Conservation (phyloP, 1,139 yeast genomes). For the Kodamaea alishanica region DNA sequence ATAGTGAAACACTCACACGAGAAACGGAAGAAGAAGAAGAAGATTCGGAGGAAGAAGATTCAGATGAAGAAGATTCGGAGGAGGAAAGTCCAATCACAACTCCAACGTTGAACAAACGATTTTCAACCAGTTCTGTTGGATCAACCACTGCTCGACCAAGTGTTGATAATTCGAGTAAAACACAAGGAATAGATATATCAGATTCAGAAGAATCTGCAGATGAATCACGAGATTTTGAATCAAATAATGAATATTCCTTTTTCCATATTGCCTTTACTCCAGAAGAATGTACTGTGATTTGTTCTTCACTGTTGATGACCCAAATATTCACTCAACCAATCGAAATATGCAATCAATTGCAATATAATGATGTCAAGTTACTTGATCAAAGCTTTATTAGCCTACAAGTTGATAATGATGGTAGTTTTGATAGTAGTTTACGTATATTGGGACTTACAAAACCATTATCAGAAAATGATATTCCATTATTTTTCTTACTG, state of each 20-base stretch:
- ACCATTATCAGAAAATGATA: conserved; percentile 56
- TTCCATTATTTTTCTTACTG: conserved; percentile 60
- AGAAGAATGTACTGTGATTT: conserved; percentile 52
- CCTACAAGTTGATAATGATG: conserved; percentile 61
- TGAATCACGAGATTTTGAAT: conserved; percentile 7
- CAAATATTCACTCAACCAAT: conserved; percentile 38
- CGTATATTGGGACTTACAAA: conserved; percentile 56
- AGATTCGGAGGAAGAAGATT: conserved; percentile 5
- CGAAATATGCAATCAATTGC: conserved; percentile 23
- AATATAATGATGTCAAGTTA: conserved; percentile 37
- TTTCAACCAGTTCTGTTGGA: conserved; percentile 7
- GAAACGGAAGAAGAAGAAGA: conserved; percentile 3
- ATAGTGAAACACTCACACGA: conserved; percentile 15
- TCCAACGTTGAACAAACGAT: conserved; percentile 5
- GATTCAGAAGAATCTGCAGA: not conserved
- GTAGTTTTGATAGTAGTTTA: conserved; percentile 49
- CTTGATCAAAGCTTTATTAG: conserved; percentile 47
- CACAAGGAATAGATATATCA: not conserved
- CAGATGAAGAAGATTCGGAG: conserved; percentile 14
- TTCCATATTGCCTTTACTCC: conserved; percentile 58
- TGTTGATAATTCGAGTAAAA: conserved; percentile 21
- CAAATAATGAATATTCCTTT: conserved; percentile 31
- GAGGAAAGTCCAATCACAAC: conserved; percentile 3
- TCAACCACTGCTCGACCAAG: too few species aligned
- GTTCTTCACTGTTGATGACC: conserved; percentile 37